Conservation (phyloP, 2,329 filamentous ascomycete species). For the Ascochyta fabae region DNA sequence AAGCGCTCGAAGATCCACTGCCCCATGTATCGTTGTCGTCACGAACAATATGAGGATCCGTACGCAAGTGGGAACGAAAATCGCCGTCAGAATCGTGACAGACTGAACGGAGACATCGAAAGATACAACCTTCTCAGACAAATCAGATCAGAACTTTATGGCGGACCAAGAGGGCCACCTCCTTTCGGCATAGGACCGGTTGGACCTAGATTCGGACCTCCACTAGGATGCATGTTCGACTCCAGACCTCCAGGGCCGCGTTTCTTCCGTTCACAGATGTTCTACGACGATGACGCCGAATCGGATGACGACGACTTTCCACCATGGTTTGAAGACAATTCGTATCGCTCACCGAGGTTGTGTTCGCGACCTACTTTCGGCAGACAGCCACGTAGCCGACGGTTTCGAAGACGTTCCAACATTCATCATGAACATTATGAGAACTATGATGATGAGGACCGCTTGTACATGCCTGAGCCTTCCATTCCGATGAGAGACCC, state of each 20-base stretch:
- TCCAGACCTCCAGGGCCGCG: not conserved
- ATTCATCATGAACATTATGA: not conserved
- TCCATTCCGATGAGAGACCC: not conserved
- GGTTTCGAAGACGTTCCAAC: not conserved
- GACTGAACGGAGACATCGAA: slow-evolving; percentile 1
- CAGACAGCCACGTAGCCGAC: not conserved
- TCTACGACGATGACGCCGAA: not conserved
- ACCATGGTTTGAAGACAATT: not conserved
- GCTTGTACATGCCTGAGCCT: not conserved
- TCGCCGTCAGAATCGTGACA: slow-evolving; percentile 12
- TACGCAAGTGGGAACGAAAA: slow-evolving; percentile 24
- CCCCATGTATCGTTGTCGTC: not conserved
- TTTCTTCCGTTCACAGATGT: not conserved
- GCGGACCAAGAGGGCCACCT: not conserved
- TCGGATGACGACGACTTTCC: not conserved
- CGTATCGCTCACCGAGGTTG: not conserved
- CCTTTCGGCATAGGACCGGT: not conserved
- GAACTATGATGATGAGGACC: not conserved
- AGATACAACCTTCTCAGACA: not conserved
- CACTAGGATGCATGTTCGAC: not conserved
- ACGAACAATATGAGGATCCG: slow-evolving; percentile 8
- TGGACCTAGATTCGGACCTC: not conserved
- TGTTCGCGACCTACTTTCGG: not conserved
- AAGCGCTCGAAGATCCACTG: not conserved
- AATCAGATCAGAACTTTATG: not conserved